Base-by-base conservation (phyloP, 2,329 filamentous ascomycete genomes). In the Parascedosporium putredinis region DNA sequence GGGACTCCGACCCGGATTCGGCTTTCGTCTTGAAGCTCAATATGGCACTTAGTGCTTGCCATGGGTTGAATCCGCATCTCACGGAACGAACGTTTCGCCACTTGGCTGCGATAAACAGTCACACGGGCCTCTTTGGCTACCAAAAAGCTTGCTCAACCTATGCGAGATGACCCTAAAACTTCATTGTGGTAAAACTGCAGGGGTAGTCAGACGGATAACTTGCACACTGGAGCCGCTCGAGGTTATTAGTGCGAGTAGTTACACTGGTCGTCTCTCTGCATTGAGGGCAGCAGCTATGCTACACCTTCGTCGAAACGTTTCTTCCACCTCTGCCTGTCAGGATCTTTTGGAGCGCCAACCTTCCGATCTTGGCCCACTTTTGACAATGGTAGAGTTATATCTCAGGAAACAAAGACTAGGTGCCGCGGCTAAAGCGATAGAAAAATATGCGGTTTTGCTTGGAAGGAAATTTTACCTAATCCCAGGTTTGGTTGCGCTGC, bases 381-480 rank as follows among this genome's bases (percentile, higher is more conserved):
- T 96, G 34, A 89, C 87, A 8, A 77, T 88, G 50, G 75, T 91
- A 8, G 89, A 96, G 63, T 76, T 95, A 42, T 89, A 94, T 60
- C 72, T 93, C 14, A 73, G 81, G 47, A 78, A 75, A 36, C 79
- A 83, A 44, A 88, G 91, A 60, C 74, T 79, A 24, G 83, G 78
- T 25, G 81, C 84, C 3, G 91, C 91, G 4, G 78, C 89, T 31
- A 71, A 75, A n/a, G 72, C 88, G 5, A 71, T 96, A 2, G 85
- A 95, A 61, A 70, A 76, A 1, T 90, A 93, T 61, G 76, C 95
- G 50, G 76, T 76, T 54, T 77, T 77, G 8, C 73, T 95, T 1
- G 86, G 83, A 51, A 72, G 80, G 51, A 81, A 89, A 57, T 78
- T 85, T 23, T 83, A 90, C 9, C 93, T 84, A 63, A 83, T 88